Base-by-base conservation (phyloP, 495 filamentous ascomycete species). In the Wilcoxina mikolae region DNA sequence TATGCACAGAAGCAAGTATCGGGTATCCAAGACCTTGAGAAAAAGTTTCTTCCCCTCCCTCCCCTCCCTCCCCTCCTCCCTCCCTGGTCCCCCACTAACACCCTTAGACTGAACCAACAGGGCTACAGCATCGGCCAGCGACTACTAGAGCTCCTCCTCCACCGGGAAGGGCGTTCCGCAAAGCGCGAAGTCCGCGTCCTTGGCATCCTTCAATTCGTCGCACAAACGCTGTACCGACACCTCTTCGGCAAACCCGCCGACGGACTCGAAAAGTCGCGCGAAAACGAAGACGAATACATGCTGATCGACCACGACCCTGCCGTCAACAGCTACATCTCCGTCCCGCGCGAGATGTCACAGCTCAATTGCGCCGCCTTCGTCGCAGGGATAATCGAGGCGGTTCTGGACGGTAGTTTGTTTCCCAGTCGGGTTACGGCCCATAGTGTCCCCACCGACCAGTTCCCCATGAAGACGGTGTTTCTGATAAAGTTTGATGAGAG, bases 311-410 rank as follows among this genome's bases (percentile, higher is more conserved):
- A 99, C 67, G 93, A 96, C 63, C 91, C 91, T 38, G 72, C 95
- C 12, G 90, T 96, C 15, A 95, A 94, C 65, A 80, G 80, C 20
- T 95, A 93, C 68, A 84, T 98, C 64, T 84, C 79, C 60, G 84
- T 96, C 31, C 91, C 91, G 22, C 80, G 80, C 58, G 91, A 98
- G 69, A 94, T 98, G 88, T 84, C 74, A 68, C 82, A 89, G 76
- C 76, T 98, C 56, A 98, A 95, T 67, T 95, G 90, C 69, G 91
- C 91, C 23, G 91, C 91, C 11, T 98, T 81, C 61, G 88, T 95
- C 3, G 91, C 93, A 0, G 91, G 91, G 0, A 84, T 98, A 53
- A 81, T 98, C 52, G 91, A 98, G 75, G 91, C 93, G 4, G 82
- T 94, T 0, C 91, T 89, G 67, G 91, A 95, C 70, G 89, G 87